These are phyloP conservation scores for Sambucus nigra DNA, from an alignment of 129 eudicot species.

Conservation along the genomic window DNA sequence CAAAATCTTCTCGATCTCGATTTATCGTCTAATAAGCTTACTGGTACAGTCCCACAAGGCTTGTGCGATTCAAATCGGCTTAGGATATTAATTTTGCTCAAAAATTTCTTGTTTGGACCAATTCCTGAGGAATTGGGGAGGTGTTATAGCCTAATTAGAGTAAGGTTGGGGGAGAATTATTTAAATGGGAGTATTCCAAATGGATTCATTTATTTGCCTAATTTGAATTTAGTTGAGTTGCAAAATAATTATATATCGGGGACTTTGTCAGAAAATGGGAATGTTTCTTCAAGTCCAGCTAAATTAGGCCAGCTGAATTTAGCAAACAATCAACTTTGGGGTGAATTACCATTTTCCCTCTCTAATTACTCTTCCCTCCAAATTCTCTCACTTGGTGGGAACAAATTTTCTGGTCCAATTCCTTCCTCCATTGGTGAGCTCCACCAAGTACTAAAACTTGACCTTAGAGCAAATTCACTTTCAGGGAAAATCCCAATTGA, in stretches of 20 bases:
- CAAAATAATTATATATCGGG: slow-evolving; percentile 35
- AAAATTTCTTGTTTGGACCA: slow-evolving; percentile 38
- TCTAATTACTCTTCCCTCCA: slow-evolving; percentile 39
- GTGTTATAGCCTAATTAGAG: slow-evolving; percentile 33
- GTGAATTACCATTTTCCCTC: slow-evolving; percentile 33
- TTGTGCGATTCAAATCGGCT: slow-evolving; percentile 35
- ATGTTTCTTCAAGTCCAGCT: slow-evolving; percentile 8
- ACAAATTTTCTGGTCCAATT: slow-evolving; percentile 40
- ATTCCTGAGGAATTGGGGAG: slow-evolving; percentile 33
- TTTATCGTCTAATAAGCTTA: slow-evolving; percentile 50
- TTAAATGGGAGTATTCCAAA: slow-evolving; percentile 43
- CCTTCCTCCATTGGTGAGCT: slow-evolving; percentile 41
- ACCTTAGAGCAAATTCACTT: slow-evolving; percentile 25
- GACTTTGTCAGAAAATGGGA: slow-evolving; percentile 22
- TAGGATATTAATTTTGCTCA: slow-evolving; percentile 23
- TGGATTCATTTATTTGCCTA: slow-evolving; percentile 36
- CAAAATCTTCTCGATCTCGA: slow-evolving; percentile 30
- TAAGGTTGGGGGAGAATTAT: slow-evolving; percentile 39
- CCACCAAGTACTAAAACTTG: slow-evolving; percentile 30
- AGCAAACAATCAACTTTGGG: slow-evolving; percentile 38
- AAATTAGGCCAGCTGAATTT: slow-evolving; percentile 34
- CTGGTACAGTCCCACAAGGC: slow-evolving; percentile 38
- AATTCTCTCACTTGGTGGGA: slow-evolving; percentile 27
- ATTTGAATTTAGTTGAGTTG: slow-evolving; percentile 34
- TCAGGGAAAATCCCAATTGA: slow-evolving; percentile 39